Evolutionary conservation across 2,329 filamentous ascomycete species (phyloP).

Genomic region (Fusarium buharicum): DNA sequence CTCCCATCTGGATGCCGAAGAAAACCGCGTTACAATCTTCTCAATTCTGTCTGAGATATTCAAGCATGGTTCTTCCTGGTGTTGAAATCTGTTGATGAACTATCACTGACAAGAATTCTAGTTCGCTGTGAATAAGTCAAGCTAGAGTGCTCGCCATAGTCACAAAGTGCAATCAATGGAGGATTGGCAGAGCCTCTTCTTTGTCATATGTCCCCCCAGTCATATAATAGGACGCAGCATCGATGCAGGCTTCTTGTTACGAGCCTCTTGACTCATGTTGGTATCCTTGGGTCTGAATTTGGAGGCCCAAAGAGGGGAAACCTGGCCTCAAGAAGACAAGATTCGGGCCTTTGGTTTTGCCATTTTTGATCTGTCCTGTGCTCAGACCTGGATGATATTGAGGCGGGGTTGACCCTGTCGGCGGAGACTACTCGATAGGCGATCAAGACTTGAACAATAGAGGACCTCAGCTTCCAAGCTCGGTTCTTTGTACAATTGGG

Average conservation of each 20-base stretch:
- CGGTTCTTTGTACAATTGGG: too few species aligned
- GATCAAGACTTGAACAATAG: constrained; percentile 12
- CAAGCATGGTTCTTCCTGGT: constrained; percentile 23
- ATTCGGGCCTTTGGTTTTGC: constrained; percentile 27
- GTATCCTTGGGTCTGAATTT: constrained; percentile 1
- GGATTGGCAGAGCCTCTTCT: too few species aligned
- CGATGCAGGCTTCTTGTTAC: background rate
- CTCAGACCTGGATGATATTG: constrained; percentile 7
- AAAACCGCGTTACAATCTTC: constrained; percentile 75
- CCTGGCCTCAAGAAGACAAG: constrained; percentile 1
- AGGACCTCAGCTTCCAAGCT: constrained; percentile 11
- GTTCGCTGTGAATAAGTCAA: background rate
- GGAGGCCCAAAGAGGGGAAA: background rate
- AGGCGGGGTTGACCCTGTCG: constrained; percentile 23
- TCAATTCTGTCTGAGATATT: constrained; percentile 67
- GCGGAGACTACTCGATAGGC: background rate
- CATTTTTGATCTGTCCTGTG: constrained; percentile 10
- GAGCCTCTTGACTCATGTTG: constrained; percentile 7
- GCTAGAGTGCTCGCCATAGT: background rate
- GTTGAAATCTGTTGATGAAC: constrained; percentile 45
- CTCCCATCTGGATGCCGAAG: constrained; percentile 62
- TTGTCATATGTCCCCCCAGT: too few species aligned
- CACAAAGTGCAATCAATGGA: too few species aligned
- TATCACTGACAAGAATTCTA: constrained; percentile 6
- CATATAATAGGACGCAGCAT: background rate